These are phyloP conservation scores for Chenopodium album DNA, from an alignment of 148 eudicot genomes.

Conservation along the genomic window DNA sequence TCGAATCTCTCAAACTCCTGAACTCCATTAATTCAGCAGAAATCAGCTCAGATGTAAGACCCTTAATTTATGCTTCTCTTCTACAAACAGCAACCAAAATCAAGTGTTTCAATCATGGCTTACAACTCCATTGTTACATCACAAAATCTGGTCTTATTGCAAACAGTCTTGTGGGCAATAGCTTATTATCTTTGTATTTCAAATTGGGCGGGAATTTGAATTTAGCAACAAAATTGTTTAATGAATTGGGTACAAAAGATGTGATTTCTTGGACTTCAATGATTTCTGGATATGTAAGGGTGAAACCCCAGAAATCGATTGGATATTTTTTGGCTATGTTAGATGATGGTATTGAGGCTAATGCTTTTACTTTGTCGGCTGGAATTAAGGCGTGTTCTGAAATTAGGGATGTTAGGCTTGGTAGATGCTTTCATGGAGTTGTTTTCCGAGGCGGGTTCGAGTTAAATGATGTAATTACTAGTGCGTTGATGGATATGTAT, in stretches of 20 bases:
- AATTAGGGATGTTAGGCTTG: conserved; percentile 48
- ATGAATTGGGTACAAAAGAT: conserved; percentile 53
- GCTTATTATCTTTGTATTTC: conserved; percentile 66
- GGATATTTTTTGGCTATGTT: conserved; percentile 56
- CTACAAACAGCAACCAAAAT: conserved; percentile 61
- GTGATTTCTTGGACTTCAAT: conserved; percentile 86
- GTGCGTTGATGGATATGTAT: conserved; percentile 72
- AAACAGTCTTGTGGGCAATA: conserved; percentile 70
- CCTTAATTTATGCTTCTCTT: conserved; percentile 58
- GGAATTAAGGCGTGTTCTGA: conserved; percentile 70
- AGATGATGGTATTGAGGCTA: conserved; percentile 55
- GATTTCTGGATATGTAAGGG: conserved; percentile 62
- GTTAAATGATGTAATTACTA: conserved; percentile 49
- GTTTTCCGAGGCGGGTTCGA: conserved; percentile 65
- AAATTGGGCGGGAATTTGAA: conserved; percentile 45
- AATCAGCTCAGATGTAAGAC: conserved; percentile 35
- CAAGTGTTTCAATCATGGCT: conserved; percentile 44
- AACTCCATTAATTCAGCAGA: conserved; percentile 30
- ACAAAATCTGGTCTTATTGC: conserved; percentile 55
- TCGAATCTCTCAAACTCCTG: conserved; percentile 48
- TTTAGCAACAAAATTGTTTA: conserved; percentile 48
- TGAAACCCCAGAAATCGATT: conserved; percentile 40
- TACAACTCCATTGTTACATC: conserved; percentile 60
- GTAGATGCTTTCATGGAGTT: conserved; percentile 61
- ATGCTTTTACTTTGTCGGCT: conserved; percentile 71